These are phyloP conservation scores for Zasmidium citrigriseum DNA, from an alignment of 2,329 filamentous ascomycete genomes.

Conservation along the genomic window DNA sequence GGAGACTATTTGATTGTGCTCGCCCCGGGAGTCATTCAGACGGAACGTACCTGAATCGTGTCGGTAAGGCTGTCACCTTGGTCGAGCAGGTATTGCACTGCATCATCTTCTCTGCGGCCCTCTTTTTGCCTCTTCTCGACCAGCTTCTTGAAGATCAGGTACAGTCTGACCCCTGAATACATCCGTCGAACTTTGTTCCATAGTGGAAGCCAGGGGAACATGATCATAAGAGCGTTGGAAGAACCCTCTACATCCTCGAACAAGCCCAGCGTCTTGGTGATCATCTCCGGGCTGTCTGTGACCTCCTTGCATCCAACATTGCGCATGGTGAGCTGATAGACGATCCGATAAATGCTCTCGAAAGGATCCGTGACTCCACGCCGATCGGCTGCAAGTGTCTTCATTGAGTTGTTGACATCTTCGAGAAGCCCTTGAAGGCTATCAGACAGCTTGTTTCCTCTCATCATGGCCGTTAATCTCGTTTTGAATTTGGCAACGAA, in stretches of 20 bases:
- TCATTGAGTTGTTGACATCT: too few relatives aligned
- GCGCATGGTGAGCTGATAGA: conserved; percentile 61
- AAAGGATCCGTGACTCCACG: conserved; percentile 56
- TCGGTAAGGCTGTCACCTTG: conserved; percentile 46
- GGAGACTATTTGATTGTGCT: too few relatives aligned
- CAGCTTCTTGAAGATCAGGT: conserved; percentile 51
- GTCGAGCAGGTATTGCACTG: conserved; percentile 57
- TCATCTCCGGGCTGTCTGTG: conserved; percentile 46
- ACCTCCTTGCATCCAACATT: conserved; percentile 57
- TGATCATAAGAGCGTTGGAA: conserved; percentile 47
- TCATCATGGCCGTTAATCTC: too few relatives aligned
- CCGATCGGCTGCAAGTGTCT: too few relatives aligned
- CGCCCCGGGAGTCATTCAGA: too few relatives aligned
- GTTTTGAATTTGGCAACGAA: too few relatives aligned
- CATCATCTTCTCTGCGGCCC: conserved; percentile 50
- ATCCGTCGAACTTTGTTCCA: conserved; percentile 45
- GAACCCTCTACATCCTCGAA: conserved; percentile 52
- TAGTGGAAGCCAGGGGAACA: conserved; percentile 57
- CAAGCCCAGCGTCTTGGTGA: conserved; percentile 44
- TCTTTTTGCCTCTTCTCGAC: conserved; percentile 47
- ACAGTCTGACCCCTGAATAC: conserved; percentile 50
- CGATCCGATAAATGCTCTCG: conserved; percentile 53
- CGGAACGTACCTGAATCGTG: too few relatives aligned
- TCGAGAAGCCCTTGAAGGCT: too few relatives aligned
- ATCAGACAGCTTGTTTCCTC: too few relatives aligned